Evolutionary conservation across 352 stramenopile genomes (phyloP), one percentile per base, ranked within the genome.

Genomic region (Phytopythium cucurbitacearum): DNA sequence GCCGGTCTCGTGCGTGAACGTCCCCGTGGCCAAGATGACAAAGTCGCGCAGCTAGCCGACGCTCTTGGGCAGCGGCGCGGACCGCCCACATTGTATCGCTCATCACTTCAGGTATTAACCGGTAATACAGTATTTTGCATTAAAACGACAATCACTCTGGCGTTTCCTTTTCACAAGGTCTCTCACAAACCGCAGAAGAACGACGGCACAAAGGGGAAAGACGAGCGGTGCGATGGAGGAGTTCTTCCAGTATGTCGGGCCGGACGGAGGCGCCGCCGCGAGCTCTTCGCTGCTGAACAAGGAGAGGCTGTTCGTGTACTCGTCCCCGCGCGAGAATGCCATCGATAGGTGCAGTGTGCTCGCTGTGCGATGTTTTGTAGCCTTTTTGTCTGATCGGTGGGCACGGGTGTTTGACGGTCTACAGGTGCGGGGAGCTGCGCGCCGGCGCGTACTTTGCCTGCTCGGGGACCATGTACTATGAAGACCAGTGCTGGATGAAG

Each of bases 161-260:
- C 21, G 21, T 28, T 28, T 28, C 21, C 21, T 28, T 28, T 28
- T 28, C 21, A 28, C 21, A 28, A 28, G 21, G 21, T 2, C 21
- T 28, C 21, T 28, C 21, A 28, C 21, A 28, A 28, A 28, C 21
- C 21, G 21, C 21, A 28, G 21, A 28, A 28, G 21, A 28, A 28
- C 21, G 21, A 28, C 21, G 21, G 21, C 21, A n/a, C n/a, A n/a
- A 28, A 28, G 21, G 21, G 21, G 21, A 28, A 28, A 28, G 21
- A 28, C 21, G 21, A 28, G 21, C 21, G 21, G 21, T 28, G 21
- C 21, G 21, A 89, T 89, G 79, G 79, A 89, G 61, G 74, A 80
- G 42, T 84, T 87, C 62, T 87, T 80, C 64, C 79, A 89, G 69
- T 87, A 82, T 62, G 69, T 86, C 28, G 76, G 76, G 0, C 69